Percentiles rank a stretch among this genome's conserved stretches.
These are phyloP conservation scores for Parastagonospora avenae DNA, from an alignment of 2,329 filamentous ascomycete species.

Conservation along the genomic window DNA sequence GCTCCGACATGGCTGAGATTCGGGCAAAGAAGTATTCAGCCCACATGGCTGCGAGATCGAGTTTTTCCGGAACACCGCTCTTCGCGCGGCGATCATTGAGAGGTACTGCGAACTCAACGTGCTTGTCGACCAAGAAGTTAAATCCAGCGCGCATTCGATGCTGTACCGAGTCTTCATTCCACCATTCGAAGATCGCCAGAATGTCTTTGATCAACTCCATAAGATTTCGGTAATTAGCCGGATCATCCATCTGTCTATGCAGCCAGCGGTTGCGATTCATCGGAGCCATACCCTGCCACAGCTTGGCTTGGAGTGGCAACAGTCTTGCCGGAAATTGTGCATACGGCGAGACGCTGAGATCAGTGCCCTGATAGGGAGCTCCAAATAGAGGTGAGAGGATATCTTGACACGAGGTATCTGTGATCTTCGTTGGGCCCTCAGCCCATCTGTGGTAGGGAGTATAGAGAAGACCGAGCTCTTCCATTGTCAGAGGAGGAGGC, in stretches of 20 bases:
- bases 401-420: not conserved
- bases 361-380: not conserved
- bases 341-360: not conserved
- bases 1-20: slow-evolving; percentile 11
- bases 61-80: slow-evolving; percentile 8
- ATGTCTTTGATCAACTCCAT: slow-evolving; percentile 22
- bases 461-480: slow-evolving; percentile 6
- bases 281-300: slow-evolving; percentile 23
- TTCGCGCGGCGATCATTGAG: slow-evolving; percentile 18
- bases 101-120: slow-evolving; percentile 16
- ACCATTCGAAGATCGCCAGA: slow-evolving; percentile 14
- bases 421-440: not conserved
- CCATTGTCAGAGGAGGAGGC: slow-evolving; percentile 12
- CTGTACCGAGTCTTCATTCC: slow-evolving; percentile 6
- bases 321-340: slow-evolving; percentile 9
- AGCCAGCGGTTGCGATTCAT: slow-evolving; percentile 21
- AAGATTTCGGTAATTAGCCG: slow-evolving; percentile 18
- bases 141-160: slow-evolving; percentile 6
- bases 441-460: slow-evolving; percentile 12
- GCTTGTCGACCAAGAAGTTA: slow-evolving; percentile 14
- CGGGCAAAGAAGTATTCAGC: slow-evolving; percentile 17
- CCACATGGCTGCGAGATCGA: slow-evolving; percentile 25
- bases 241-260: slow-evolving; percentile 23
- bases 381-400: not conserved
- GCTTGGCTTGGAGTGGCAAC: slow-evolving; percentile 13